phyloP scores from a whole-genome alignment of 345 rosid species.

The Brassica rapa region DNA sequence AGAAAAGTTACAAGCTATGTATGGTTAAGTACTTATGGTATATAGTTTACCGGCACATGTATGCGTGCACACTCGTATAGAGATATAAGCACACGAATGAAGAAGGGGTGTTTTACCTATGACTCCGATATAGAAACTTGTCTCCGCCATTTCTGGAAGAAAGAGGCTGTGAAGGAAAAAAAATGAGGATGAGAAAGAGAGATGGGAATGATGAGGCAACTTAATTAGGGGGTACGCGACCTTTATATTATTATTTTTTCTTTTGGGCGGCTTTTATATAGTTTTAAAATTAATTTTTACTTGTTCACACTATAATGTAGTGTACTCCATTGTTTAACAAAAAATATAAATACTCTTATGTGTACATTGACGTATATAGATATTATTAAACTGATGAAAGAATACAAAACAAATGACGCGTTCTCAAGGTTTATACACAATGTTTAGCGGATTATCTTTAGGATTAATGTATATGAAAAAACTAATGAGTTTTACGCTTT shows the following conservation, averaged over 20 bases:
- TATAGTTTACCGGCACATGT: neutral
- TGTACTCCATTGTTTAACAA: neutral
- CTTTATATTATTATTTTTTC: neutral
- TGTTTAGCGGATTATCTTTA: neutral
- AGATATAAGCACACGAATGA: neutral
- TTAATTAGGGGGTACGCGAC: constrained; percentile 7
- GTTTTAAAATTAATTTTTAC: neutral
- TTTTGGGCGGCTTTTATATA: neutral
- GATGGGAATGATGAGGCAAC: neutral
- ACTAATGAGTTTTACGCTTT: neutral
- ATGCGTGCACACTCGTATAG: neutral
- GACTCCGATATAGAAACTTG: constrained; percentile 43
- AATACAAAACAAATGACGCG: neutral
- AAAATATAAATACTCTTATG: neutral
- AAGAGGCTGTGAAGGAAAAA: neutral
- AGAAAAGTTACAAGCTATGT: neutral
- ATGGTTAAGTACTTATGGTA: neutral
- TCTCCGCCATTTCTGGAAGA: constrained; percentile 29
- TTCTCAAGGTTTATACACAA: neutral
- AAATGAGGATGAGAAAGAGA: neutral
- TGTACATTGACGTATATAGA: constrained; percentile 1
- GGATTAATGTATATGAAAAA: neutral
- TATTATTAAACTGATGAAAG: neutral
- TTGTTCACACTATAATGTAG: constrained; percentile 12
- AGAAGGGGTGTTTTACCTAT: constrained; percentile 33